Base-by-base conservation (phyloP, 257 asterid species). In the Solanum peruvianum region DNA sequence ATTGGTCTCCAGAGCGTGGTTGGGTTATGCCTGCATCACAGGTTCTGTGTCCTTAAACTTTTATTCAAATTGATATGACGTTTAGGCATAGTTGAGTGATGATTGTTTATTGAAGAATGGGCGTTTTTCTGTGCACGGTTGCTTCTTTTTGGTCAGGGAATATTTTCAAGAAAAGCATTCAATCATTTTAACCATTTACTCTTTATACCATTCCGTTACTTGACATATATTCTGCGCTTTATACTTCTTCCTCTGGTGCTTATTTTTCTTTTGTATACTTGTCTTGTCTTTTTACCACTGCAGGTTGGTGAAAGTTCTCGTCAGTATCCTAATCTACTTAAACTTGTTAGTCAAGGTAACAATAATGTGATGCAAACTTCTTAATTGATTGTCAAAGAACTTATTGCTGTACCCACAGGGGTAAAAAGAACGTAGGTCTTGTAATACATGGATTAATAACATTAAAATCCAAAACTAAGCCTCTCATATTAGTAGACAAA, bases 1-100 rank as follows among this genome's bases (percentile, higher is more conserved):
- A 94, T 75, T 97, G 99, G 99, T 94, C 98, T 81, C 93, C 80
- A 3, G 83, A 93, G 72, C 42, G 47, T 86, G 98, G 97, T 85
- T 95, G 98, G 99, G 87, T 89, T 69, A 31, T 94, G 86, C 97
- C 93, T 86, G 35, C 89, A 86, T 76, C 89, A 41, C 86, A 85
- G 98, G 98, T 94, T 81, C 47, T 87, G 91, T 84, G 91, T 84
- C 69, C 84, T 87, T n/a, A 3, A 31, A 9, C 27, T 23, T 80
- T 60, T 45, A 9, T 27, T 12, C 80, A 18, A 72, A 72, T n/a
- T 72, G 29, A 72, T 35, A 20, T 72, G 49, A 35, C 2, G 23
- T 16, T 31, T 44, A 72, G 15, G 25, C 49, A 35, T 72, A 29
- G n/a, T 70, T 70, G 77, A 70, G 23, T 18, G 47, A 35, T 20